Base-by-base conservation (phyloP, 1,139 yeast species). In the Groenewaldozyma sp. region DNA sequence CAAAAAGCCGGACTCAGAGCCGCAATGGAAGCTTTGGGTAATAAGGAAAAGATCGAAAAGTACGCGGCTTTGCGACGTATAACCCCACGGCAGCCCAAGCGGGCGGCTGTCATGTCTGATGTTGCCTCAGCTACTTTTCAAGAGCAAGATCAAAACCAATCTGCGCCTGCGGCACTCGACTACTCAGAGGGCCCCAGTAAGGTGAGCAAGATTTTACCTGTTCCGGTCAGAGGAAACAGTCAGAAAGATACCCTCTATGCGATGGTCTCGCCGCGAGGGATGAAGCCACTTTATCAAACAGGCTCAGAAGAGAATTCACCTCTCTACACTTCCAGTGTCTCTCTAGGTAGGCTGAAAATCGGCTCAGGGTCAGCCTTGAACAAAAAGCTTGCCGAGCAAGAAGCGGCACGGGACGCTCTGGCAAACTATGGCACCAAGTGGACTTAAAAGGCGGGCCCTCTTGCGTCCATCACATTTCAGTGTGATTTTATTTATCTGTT, bases 1-100 rank as follows among this genome's bases (percentile, higher is more conserved):
- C 78, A 76, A 51, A 78, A 71, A 28, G 94, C 94, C 0, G 82
- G 88, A 1, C 56, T 73, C n/a, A 62, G 77, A 39, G 91, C 93
- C 0, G 94, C 94, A 0, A 74, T 73, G 77, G 62, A 66, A 35
- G 88, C 86, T 0, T 63, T 87, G 38, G 62, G 64, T n/a, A 76
- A 83, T 45, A 71, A 70, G 35, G 66, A 65, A 1, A 45, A 74
- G 28, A 66, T 87, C 37, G 88, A 81, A 45, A 79, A 79, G 52
- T 83, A 73, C 54, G 74, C 78, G 19, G 66, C 68, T 39, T 49
- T 70, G 29, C 65, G 95, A 47, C 71, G 81, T 39, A 65, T 72
- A 28, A 72, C 74, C n/a, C 88, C 87, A 34, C 68, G 79, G 49
- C 28, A 13, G 9, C 13, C 10, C 28, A 16, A 9, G 32, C 34